phyloP scores from a whole-genome alignment of 1,139 yeast species.

The Nakaseomyces uthaithaninus region DNA sequence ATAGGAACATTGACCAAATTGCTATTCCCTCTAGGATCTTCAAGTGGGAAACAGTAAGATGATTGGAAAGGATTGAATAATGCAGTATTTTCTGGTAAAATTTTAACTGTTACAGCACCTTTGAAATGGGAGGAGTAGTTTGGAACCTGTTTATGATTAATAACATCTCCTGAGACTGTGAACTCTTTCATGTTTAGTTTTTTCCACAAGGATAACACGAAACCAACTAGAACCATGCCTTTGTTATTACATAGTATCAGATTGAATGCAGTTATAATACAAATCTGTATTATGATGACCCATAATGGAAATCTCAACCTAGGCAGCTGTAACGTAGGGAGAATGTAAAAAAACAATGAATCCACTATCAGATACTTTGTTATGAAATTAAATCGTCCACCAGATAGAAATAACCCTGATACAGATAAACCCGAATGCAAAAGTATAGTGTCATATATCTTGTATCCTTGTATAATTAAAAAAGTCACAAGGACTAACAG shows the following conservation, averaged over 20 bases:
- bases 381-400: conserved; percentile 50
- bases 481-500: conserved; percentile 58
- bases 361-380: conserved; percentile 69
- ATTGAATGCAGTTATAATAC: conserved; percentile 33
- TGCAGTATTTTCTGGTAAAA: conserved; percentile 87
- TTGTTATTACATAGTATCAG: conserved; percentile 35
- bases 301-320: conserved; percentile 47
- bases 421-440: conserved; percentile 30
- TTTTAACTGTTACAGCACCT: conserved; percentile 79
- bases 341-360: conserved; percentile 54
- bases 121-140: conserved; percentile 70
- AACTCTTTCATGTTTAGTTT: conserved; percentile 50
- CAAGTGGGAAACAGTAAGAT: conserved; percentile 51
- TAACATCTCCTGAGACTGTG: conserved; percentile 53
- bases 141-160: conserved; percentile 36
- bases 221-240: conserved; percentile 43
- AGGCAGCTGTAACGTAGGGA: conserved; percentile 73
- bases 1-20: conserved; percentile 51
- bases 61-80: conserved; percentile 67
- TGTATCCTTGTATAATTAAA: conserved; percentile 69
- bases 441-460: conserved; percentile 58
- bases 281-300: conserved; percentile 34
- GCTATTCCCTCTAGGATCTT: conserved; percentile 26
- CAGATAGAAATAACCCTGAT: conserved; percentile 34
- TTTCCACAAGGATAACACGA: conserved; percentile 42